Percentiles rank a stretch among this genome's conserved stretches.
These are phyloP conservation scores for Aspergillus sergii DNA, from an alignment of 2,329 filamentous ascomycete species.

Conservation along the genomic window DNA sequence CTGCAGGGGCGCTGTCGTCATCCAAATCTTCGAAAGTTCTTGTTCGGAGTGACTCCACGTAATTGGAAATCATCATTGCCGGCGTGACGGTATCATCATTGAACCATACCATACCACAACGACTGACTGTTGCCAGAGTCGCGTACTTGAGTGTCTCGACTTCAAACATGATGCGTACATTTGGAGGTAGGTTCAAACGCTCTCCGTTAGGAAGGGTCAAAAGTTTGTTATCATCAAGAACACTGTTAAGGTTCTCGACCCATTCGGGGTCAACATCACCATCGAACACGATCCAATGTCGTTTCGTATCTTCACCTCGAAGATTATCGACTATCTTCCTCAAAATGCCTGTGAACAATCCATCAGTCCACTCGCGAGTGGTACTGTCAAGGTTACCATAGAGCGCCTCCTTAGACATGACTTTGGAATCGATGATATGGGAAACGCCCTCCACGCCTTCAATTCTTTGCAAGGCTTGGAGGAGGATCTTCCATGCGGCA, in stretches of 20 bases:
- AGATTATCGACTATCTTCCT: constrained; percentile 99
- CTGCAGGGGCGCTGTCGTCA: constrained; percentile 79
- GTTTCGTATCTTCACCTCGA: constrained; percentile 92
- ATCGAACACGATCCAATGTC: constrained; percentile 99
- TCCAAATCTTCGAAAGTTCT: constrained; percentile 93
- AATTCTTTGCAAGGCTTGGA: constrained; percentile 87
- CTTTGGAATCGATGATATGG: constrained; percentile 98
- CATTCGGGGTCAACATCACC: constrained; percentile 98
- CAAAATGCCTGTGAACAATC: constrained; percentile 94
- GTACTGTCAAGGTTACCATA: constrained; percentile 96
- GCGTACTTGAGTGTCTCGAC: constrained; percentile 97
- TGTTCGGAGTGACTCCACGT: constrained; percentile 79
- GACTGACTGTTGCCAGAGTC: constrained; percentile 96
- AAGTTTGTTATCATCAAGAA: constrained; percentile 98
- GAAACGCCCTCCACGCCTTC: constrained; percentile 92
- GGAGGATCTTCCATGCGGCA: constrained; percentile 86
- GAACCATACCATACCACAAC: constrained; percentile 99
- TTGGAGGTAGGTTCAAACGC: constrained; percentile 88
- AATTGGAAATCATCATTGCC: constrained; percentile 89
- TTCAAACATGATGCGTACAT: constrained; percentile 99
- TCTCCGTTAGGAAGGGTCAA: constrained; percentile 97
- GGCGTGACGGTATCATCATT: constrained; percentile 96
- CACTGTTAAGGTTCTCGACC: constrained; percentile 99
- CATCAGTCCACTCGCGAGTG: constrained; percentile 98
- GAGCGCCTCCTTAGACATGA: constrained; percentile 98